Evolutionary conservation across 257 asterid species (phyloP).

Genomic region (Paraleonurus japonicus): DNA sequence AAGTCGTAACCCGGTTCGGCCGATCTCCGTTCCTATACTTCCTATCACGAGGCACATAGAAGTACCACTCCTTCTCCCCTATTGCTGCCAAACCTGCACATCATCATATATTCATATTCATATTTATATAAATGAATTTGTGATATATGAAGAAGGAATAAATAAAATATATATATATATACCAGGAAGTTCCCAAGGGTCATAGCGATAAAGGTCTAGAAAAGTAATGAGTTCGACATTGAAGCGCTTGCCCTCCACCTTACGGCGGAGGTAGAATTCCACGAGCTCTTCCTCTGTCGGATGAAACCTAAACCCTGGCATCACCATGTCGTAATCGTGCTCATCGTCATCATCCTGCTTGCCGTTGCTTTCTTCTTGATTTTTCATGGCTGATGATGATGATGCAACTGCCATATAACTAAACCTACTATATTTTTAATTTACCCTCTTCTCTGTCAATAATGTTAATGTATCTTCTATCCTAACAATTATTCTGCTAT

Average conservation of each 20-base stretch:
- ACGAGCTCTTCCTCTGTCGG: slow-evolving; percentile 91
- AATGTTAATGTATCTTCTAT: neutral
- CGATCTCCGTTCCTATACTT: slow-evolving; percentile 88
- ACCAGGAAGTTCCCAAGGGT: slow-evolving; percentile 98
- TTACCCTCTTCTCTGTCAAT: neutral
- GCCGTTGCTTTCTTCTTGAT: slow-evolving; percentile 36
- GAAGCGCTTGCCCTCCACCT: slow-evolving; percentile 91
- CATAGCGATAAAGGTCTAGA: slow-evolving; percentile 85
- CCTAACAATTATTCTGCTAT: neutral
- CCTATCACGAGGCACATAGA: slow-evolving; percentile 79
- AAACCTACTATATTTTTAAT: neutral
- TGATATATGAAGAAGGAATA: too few relatives aligned
- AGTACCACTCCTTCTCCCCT: slow-evolving; percentile 93
- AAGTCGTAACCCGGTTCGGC: slow-evolving; percentile 84
- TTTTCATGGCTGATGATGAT: slow-evolving; percentile 43
- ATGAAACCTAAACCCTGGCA: slow-evolving; percentile 90
- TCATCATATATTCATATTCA: neutral
- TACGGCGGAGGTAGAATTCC: slow-evolving; percentile 93
- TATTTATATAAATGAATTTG: too few relatives aligned
- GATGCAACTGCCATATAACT: slow-evolving; percentile 58
- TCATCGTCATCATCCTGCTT: slow-evolving; percentile 24
- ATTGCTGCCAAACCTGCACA: slow-evolving; percentile 72
- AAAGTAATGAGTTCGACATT: slow-evolving; percentile 86
- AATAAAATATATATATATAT: neutral
- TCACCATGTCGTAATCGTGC: slow-evolving; percentile 74